Base-by-base conservation (phyloP, 75 land plant species). In the Picea sitchensis region DNA sequence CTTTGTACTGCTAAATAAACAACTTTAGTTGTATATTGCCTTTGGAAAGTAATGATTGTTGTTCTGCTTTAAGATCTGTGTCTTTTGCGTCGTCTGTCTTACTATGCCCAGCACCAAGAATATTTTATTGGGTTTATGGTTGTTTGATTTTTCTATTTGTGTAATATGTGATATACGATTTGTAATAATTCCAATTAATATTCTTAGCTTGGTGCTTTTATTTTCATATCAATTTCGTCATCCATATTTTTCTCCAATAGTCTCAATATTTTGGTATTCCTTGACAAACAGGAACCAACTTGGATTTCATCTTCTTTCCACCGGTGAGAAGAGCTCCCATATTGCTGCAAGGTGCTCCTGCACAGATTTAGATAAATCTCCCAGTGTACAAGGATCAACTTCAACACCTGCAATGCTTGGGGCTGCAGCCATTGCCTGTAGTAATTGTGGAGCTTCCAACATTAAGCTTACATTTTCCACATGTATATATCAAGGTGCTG, bases 361-460 rank as follows among this genome's bases (percentile, higher is more conserved):
- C 31, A 14, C 81, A 8, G 81, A 72, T 5, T 57, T 36, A n/a
- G 38, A 79, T 63, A 77, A 69, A 51, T 30, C 34, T 44, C 56
- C 62, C 0, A 58, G 26, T 12, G 59, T 30, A 11, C 68, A 80
- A 79, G 83, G 80, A 17, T 64, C 79, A 63, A 87, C 76, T 77
- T 86, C 86, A 58, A 77, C 84, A 47, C 76, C 32, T 81, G 88
- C 87, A 71, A 77, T 85, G 57, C 57, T 84, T 77, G 91, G 93
- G 73, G 83, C 91, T 80, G 92, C 85, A 69, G 84, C 81, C 26
- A 83, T 92, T 65, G 85, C 91, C 30, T 92, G 95, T 76, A 84
- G 84, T 86, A 76, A 85, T 17, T 77, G 77, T 75, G 77, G 84
- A 58, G 58, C 12, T 47, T 36, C 62, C 2, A 82, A 75, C 14